Conservation (phyloP, 2,329 filamentous ascomycete species). For the Colletotrichum zoysiae region DNA sequence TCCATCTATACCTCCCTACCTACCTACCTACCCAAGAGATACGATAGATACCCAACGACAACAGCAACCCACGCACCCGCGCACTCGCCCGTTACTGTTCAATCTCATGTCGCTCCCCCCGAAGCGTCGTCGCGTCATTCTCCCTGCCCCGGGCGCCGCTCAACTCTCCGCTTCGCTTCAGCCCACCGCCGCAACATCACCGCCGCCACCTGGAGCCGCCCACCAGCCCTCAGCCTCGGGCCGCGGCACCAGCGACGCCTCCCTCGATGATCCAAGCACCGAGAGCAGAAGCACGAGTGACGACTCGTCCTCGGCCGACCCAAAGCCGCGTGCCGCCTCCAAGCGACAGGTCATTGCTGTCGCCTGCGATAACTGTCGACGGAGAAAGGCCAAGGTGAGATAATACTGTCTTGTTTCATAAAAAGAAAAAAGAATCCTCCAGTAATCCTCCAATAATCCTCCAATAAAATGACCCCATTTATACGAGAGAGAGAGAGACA, state of each 20-base stretch:
- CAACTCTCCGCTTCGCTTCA: background rate
- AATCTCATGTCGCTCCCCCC: constrained; percentile 32
- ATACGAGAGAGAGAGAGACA: background rate
- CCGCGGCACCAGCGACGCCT: background rate
- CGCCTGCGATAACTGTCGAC: constrained; percentile 38
- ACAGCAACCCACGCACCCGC: background rate
- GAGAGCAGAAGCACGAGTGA: constrained; percentile 26
- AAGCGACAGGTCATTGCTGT: constrained; percentile 39
- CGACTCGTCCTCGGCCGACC: constrained; percentile 27
- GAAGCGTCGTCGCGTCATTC: constrained; percentile 38
- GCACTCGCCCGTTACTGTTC: background rate
- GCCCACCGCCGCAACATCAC: background rate
- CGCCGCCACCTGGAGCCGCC: background rate
- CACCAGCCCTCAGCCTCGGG: constrained; percentile 2
- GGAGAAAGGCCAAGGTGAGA: constrained; percentile 38
- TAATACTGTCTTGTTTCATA: background rate
- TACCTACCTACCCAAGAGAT: background rate
- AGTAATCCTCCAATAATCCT: no score
- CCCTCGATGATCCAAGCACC: background rate
- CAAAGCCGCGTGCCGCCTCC: constrained; percentile 24
- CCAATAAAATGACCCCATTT: background rate
- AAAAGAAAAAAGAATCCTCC: no score
- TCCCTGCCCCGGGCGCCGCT: constrained; percentile 31
- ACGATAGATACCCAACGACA: background rate
- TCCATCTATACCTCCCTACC: background rate